phyloP scores from a whole-genome alignment of 495 filamentous ascomycete genomes.

The Annulohypoxylon maeteangense region DNA sequence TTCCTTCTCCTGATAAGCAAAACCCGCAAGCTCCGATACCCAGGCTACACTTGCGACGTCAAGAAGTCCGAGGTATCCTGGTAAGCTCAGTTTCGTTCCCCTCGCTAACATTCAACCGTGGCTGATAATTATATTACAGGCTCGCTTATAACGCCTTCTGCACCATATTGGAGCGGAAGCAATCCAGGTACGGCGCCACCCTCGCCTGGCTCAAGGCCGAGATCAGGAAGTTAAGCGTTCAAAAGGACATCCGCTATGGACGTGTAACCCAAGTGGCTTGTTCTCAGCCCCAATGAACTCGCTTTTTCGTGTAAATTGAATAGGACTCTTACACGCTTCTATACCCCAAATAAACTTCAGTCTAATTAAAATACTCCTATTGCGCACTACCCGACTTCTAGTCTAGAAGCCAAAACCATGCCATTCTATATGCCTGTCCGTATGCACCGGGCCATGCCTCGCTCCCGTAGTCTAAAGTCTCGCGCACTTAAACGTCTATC shows the following conservation, averaged over 20 bases:
- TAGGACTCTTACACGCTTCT: too few relatives aligned
- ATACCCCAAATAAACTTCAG: not conserved
- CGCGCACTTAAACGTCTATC: not conserved
- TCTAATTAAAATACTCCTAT: slow-evolving; percentile 26
- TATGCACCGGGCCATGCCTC: not conserved
- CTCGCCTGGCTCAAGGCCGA: slow-evolving; percentile 70
- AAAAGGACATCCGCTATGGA: slow-evolving; percentile 41
- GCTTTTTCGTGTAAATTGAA: not conserved
- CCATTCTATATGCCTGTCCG: not conserved
- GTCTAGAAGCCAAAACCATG: not conserved
- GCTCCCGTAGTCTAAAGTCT: not conserved
- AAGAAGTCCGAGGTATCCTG: slow-evolving; percentile 74
- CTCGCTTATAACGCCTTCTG: slow-evolving; percentile 73
- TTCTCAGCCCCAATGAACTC: not conserved
- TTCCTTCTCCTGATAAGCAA: slow-evolving; percentile 71
- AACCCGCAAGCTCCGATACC: slow-evolving; percentile 57
- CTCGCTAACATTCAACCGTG: not conserved
- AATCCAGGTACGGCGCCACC: slow-evolving; percentile 70
- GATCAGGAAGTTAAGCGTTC: slow-evolving; percentile 44
- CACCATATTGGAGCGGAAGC: slow-evolving; percentile 72
- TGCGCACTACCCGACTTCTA: not conserved
- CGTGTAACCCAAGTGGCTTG: slow-evolving; percentile 31
- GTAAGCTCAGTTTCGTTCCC: slow-evolving; percentile 52
- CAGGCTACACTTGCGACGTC: slow-evolving; percentile 67
- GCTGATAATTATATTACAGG: slow-evolving; percentile 47